Conservation (phyloP, 139 green algal species). For the Chlorokybus atmophyticus region DNA sequence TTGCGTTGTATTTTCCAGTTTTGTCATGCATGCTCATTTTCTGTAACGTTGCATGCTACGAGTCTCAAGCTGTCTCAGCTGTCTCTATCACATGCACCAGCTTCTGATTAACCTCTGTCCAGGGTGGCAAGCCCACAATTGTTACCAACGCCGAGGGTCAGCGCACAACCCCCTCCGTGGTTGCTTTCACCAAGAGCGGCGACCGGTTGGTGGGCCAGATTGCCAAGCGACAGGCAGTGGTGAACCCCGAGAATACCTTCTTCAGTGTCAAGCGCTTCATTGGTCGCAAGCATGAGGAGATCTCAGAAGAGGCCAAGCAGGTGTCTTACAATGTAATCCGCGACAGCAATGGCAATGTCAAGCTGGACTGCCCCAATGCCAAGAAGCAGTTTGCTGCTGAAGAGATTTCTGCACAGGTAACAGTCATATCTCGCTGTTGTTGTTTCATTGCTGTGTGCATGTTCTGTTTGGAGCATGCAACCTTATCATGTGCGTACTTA, state of each 20-base stretch:
- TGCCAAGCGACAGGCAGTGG: slow-evolving; percentile 93
- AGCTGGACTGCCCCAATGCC: slow-evolving; percentile 77
- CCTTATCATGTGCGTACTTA: background rate
- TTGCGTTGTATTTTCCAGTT: too few species aligned
- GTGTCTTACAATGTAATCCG: slow-evolving; percentile 67
- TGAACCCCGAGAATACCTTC: slow-evolving; percentile 99
- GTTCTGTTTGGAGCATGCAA: background rate
- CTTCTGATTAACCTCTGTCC: too few species aligned
- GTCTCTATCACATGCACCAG: too few species aligned
- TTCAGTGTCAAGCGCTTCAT: slow-evolving; percentile 99
- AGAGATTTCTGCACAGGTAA: slow-evolving; percentile 78
- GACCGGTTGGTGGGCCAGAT: slow-evolving; percentile 97
- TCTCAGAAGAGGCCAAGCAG: slow-evolving; percentile 80
- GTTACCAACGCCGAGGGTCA: slow-evolving; percentile 94
- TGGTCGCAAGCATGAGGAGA: slow-evolving; percentile 74
- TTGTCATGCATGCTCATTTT: too few species aligned
- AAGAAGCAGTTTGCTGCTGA: slow-evolving; percentile 92
- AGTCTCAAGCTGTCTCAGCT: too few species aligned
- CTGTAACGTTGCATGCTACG: too few species aligned
- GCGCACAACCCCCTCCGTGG: slow-evolving; percentile 91
- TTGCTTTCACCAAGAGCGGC: slow-evolving; percentile 59
- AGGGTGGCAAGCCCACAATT: slow-evolving; percentile 65
- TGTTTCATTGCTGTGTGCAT: background rate
- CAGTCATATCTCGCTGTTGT: background rate
- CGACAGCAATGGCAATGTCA: slow-evolving; percentile 80